These are phyloP conservation scores for Cardamine chenopodiifolia DNA, from an alignment of 345 rosid genomes.

Conservation along the genomic window DNA sequence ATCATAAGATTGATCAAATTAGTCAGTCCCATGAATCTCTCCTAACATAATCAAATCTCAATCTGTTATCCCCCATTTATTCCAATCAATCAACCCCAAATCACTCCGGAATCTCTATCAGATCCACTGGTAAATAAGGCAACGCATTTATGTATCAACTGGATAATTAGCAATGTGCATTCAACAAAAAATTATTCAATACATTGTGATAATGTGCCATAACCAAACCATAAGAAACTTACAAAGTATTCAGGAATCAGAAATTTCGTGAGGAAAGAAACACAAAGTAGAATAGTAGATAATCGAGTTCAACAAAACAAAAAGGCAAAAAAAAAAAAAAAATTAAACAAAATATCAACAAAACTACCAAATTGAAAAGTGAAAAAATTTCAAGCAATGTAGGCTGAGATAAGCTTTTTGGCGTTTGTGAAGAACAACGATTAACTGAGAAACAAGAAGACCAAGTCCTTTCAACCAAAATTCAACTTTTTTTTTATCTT, in stretches of 20 bases:
- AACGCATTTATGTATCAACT: neutral
- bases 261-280: too few species aligned
- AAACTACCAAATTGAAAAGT: constrained; percentile 9
- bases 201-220: too few species aligned
- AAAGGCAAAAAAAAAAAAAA: too few species aligned
- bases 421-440: neutral
- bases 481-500: neutral
- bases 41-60: neutral
- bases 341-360: constrained; percentile 1
- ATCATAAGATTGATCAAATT: neutral
- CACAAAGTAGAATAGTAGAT: too few species aligned
- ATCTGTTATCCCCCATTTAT: neutral
- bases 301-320: neutral
- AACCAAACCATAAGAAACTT: too few species aligned
- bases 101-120: neutral
- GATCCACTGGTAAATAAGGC: neutral
- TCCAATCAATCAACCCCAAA: constrained; percentile 12
- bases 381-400: neutral
- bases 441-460: constrained; percentile 9
- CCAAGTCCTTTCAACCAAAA: neutral
- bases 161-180: neutral
- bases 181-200: too few species aligned
- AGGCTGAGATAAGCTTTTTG: neutral
- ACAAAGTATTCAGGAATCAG: too few species aligned
- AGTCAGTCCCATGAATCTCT: constrained; percentile 12